Evolutionary conservation across 192 early-diverging fungal genomes (phyloP).

Genomic region (Lobosporangium transversale): DNA sequence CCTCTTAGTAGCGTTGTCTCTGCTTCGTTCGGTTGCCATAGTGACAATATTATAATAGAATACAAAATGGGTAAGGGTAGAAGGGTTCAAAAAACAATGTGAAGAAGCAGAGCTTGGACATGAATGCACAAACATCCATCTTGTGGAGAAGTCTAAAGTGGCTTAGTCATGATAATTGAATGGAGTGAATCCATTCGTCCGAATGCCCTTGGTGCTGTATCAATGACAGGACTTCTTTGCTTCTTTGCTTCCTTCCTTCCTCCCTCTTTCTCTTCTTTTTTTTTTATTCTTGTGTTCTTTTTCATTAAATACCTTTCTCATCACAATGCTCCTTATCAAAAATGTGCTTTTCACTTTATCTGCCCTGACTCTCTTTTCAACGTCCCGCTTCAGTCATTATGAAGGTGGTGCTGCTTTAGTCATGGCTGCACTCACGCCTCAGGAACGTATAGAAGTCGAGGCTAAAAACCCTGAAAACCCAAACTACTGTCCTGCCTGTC

Average conservation of each 20-base stretch:
- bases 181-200: no score
- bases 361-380: conserved; percentile 20
- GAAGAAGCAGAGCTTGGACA: no score
- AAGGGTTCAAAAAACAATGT: no score
- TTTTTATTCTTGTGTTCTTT: conserved; percentile 5
- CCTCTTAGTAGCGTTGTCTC: conserved; percentile 26
- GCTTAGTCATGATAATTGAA: no score
- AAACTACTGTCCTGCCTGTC: conserved; percentile 45
- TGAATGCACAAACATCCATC: no score
- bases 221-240: no score
- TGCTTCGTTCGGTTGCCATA: conserved; percentile 15
- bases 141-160: no score
- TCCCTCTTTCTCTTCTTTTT: conserved; percentile 1
- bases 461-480: conserved; percentile 24
- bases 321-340: conserved; percentile 15
- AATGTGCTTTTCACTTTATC: conserved; percentile 15
- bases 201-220: no score
- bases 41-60: no score
- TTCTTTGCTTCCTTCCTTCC: not conserved
- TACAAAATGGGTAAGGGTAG: no score
- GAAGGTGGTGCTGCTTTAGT: not conserved
- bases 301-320: conserved; percentile 2
- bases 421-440: conserved; percentile 21
- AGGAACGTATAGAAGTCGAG: conserved; percentile 29
- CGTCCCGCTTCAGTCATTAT: not conserved